phyloP scores from a whole-genome alignment of 306 rosid genomes.

The Calophaca sinica region DNA sequence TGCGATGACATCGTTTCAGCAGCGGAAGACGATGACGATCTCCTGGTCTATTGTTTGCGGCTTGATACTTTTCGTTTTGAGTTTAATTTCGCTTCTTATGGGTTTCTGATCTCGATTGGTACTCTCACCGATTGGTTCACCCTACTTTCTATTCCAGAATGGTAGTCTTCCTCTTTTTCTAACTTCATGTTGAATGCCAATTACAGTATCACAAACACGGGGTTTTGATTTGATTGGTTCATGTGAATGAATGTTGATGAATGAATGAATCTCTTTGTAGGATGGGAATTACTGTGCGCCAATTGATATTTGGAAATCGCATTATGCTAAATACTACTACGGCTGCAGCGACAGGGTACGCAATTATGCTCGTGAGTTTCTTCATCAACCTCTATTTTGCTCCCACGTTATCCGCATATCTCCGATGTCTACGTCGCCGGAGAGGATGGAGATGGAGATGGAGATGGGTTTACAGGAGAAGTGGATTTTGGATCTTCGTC shows the following conservation, averaged over 20 bases:
- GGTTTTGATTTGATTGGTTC: background rate
- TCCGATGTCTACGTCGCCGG: no score
- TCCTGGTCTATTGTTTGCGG: constrained; percentile 78
- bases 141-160: constrained; percentile 64
- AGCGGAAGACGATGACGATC: constrained; percentile 51
- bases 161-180: constrained; percentile 41
- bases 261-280: constrained; percentile 39
- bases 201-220: no score
- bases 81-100: constrained; percentile 81
- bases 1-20: constrained; percentile 45
- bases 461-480: no score
- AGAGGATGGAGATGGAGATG: no score
- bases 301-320: constrained; percentile 85
- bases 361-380: constrained; percentile 66
- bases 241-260: background rate
- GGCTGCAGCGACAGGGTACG: constrained; percentile 83
- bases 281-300: constrained; percentile 59
- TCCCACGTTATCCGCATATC: no score
- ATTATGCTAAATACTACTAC: constrained; percentile 67
- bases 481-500: no score
- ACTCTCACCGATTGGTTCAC: constrained; percentile 76
- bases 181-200: background rate
- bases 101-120: constrained; percentile 98
- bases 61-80: constrained; percentile 78
- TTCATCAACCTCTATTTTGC: background rate